phyloP scores from a whole-genome alignment of 352 stramenopile genomes.

The Globisporangium middletonii region DNA sequence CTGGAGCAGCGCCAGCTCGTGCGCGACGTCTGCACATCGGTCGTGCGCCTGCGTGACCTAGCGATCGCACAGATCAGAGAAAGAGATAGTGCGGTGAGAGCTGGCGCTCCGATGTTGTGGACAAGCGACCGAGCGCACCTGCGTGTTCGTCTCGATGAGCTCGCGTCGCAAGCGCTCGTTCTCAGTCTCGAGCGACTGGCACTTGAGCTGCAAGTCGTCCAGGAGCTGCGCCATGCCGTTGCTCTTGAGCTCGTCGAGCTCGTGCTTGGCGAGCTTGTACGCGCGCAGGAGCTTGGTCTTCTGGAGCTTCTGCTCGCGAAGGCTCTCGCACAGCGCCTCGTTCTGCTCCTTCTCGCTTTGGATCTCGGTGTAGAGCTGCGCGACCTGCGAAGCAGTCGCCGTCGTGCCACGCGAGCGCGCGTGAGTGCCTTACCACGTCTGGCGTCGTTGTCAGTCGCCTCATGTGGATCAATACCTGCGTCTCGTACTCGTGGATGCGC shows the following conservation, averaged over 20 bases:
- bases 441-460: not conserved
- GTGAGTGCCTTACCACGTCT: not conserved
- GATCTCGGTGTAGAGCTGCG: constrained; percentile 61
- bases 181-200: constrained; percentile 36
- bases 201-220: constrained; percentile 57
- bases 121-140: constrained; percentile 18
- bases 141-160: constrained; percentile 25
- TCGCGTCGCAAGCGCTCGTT: constrained; percentile 31
- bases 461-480: constrained; percentile 25
- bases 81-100: too few relatives aligned
- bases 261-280: constrained; percentile 54
- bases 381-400: constrained; percentile 25
- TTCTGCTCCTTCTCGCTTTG: constrained; percentile 65
- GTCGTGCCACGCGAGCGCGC: not conserved
- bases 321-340: constrained; percentile 55
- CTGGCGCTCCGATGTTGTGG: not conserved
- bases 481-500: constrained; percentile 65
- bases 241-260: constrained; percentile 57
- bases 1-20: too few relatives aligned
- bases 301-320: constrained; percentile 61
- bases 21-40: too few relatives aligned
- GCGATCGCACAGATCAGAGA: too few relatives aligned
- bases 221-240: constrained; percentile 62
- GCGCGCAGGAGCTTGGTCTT: constrained; percentile 71
- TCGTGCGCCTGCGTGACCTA: too few relatives aligned